These are phyloP conservation scores for Nakazawaea holstii DNA, from an alignment of 805 yeast genomes.

Conservation along the genomic window DNA sequence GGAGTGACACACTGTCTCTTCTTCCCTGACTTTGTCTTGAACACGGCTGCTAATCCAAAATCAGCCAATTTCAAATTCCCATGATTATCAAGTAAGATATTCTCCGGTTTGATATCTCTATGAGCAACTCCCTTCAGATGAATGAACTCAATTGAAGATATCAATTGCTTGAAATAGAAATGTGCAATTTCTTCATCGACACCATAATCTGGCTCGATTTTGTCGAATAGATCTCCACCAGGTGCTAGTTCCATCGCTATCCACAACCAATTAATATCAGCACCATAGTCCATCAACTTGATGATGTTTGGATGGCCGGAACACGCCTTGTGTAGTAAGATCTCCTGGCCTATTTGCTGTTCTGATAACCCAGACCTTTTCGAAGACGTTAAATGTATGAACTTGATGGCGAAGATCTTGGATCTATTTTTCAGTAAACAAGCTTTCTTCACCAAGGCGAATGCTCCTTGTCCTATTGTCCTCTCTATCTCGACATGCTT, in stretches of 20 bases:
- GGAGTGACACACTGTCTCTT: slow-evolving; percentile 43
- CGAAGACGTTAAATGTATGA: slow-evolving; percentile 36
- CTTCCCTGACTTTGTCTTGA: slow-evolving; percentile 41
- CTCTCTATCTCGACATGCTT: slow-evolving; percentile 40
- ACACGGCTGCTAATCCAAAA: slow-evolving; percentile 69
- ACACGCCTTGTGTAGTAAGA: slow-evolving; percentile 53
- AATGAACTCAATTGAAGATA: slow-evolving; percentile 53
- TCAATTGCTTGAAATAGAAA: slow-evolving; percentile 61
- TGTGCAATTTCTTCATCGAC: slow-evolving; percentile 63
- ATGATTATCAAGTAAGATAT: slow-evolving; percentile 51
- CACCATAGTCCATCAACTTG: slow-evolving; percentile 46
- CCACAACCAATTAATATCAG: slow-evolving; percentile 55
- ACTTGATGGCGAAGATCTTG: slow-evolving; percentile 51
- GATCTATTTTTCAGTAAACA: slow-evolving; percentile 28
- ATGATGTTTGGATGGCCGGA: slow-evolving; percentile 57
- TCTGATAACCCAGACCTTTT: slow-evolving; percentile 24
- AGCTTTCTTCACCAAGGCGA: slow-evolving; percentile 58
- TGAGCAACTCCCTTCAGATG: slow-evolving; percentile 65
- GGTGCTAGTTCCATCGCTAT: slow-evolving; percentile 63
- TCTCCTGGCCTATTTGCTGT: slow-evolving; percentile 43
- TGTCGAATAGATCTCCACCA: slow-evolving; percentile 76
- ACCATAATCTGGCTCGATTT: slow-evolving; percentile 72
- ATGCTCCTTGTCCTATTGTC: slow-evolving; percentile 64
- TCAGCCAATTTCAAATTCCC: slow-evolving; percentile 75
- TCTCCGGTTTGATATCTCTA: slow-evolving; percentile 67